These are phyloP conservation scores for Ambrosiella xylebori DNA, from an alignment of 2,329 filamentous ascomycete genomes.

Conservation along the genomic window DNA sequence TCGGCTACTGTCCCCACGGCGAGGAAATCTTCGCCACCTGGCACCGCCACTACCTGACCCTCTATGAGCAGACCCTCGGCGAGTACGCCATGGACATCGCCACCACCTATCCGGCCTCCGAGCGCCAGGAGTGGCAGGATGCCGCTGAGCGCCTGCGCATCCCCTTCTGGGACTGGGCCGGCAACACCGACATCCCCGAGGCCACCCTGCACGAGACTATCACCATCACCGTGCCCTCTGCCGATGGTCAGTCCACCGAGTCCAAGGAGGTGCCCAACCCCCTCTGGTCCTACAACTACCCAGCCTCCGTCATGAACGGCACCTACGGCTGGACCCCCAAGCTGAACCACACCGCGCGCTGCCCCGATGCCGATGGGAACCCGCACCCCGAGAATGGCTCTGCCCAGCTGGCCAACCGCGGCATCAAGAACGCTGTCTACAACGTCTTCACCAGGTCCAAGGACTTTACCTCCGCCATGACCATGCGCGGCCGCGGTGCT, in stretches of 20 bases:
- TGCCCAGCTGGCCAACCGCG: slow-evolving; percentile 17
- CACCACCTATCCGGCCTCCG: slow-evolving; percentile 23
- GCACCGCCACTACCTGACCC: slow-evolving; percentile 38
- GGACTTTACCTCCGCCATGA: slow-evolving; percentile 22
- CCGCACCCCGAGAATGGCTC: slow-evolving; percentile 27
- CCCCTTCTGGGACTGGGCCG: slow-evolving; percentile 40
- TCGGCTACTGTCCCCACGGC: slow-evolving; percentile 30
- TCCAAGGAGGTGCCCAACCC: slow-evolving; percentile 30
- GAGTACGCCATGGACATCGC: slow-evolving; percentile 30
- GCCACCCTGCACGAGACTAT: slow-evolving; percentile 22
- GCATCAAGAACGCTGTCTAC: slow-evolving; percentile 27
- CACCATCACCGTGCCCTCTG: slow-evolving; percentile 25
- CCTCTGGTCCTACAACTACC: slow-evolving; percentile 34
- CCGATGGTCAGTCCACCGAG: slow-evolving; percentile 12
- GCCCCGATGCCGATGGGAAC: slow-evolving; percentile 15
- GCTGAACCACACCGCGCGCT: slow-evolving; percentile 22
- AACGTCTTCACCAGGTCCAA: slow-evolving; percentile 23
- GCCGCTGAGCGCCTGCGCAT: slow-evolving; percentile 30
- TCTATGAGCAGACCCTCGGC: slow-evolving; percentile 40
- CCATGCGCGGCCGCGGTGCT: slow-evolving; percentile 20
- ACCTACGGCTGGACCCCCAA: slow-evolving; percentile 23
- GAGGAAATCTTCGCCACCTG: slow-evolving; percentile 34
- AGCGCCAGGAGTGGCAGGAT: slow-evolving; percentile 22
- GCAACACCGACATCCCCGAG: slow-evolving; percentile 25
- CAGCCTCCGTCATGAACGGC: slow-evolving; percentile 22